Percentiles rank a stretch among this genome's conserved stretches.
These are phyloP conservation scores for Pinus taeda DNA, from an alignment of 75 land plant genomes.

Conservation along the genomic window DNA sequence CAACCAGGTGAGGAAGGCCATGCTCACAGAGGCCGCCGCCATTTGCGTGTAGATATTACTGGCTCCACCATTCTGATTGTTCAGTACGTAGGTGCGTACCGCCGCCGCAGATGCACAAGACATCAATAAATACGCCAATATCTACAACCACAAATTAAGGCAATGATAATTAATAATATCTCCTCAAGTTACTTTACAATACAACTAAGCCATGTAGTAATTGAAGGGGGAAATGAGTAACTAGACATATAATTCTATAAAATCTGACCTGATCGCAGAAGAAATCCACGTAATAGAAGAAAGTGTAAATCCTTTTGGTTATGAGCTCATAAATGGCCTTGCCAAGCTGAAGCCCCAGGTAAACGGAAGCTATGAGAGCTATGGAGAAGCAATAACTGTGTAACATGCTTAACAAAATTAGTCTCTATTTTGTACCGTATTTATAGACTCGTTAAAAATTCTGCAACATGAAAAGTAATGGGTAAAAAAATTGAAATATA, in stretches of 20 bases:
- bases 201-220: no score
- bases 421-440: no score
- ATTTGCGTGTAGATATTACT: neutral
- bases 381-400: neutral
- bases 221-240: no score
- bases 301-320: no score
- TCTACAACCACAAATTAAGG: neutral
- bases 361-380: neutral
- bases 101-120: neutral
- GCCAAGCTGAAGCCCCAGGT: neutral
- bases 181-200: no score
- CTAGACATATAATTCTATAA: no score
- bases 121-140: neutral
- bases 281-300: neutral
- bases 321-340: neutral
- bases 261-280: conserved; percentile 1
- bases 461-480: no score
- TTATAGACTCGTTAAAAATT: no score
- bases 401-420: neutral
- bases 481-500: no score
- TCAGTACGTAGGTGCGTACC: neutral
- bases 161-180: neutral
- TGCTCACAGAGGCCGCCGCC: conserved; percentile 4
- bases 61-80: neutral
- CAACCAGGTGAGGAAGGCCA: neutral